Evolutionary conservation across 305 asterid genomes (phyloP), one percentile per base, ranked within the genome.

Genomic region (Fraxinus platypoda): DNA sequence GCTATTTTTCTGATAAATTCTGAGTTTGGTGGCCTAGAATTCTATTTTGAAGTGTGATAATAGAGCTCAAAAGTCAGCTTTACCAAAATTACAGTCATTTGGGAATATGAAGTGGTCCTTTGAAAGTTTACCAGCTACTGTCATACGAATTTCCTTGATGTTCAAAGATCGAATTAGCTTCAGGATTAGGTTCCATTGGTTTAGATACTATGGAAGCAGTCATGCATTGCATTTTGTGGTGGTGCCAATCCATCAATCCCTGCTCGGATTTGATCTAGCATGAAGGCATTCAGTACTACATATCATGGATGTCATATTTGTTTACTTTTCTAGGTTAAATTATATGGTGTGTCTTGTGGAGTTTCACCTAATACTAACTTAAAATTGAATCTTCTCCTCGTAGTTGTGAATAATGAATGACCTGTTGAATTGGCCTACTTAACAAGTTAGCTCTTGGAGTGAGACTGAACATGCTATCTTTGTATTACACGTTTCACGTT

Each of bases 71-170:
- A 21, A 59, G 28, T 59, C 70, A 59, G 30, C 70, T 59, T 21
- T 59, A 59, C 70, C 28, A 59, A 59, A 59, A 59, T 59, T 59
- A 21, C 5, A 59, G 30, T 59, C 25, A 2, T 59, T 59, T 21
- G 70, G 70, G 30, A 21, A 19, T 59, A 21, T 57, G 66, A 54
- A 54, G 26, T 19, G 26, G 26, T n/a, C 66, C 70, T 59, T 59
- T 7, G 30, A 59, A 59, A n/a, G 59, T 75, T 31, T 68, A 59
- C n/a, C n/a, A 30, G 49, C 74, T 74, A n/a, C 33, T 78, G 81
- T 70, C 7, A 34, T 43, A 57, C 13, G 2, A 33, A 15, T 8
- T n/a, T 81, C 21, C 71, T 37, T 7, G 28, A 28, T 46, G 70
- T 59, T 59, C 30, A 21, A 21, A 59, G 30, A 59, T 59, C 5